phyloP scores from a whole-genome alignment of 805 yeast genomes.

The Kazachstania kunashirensis region DNA sequence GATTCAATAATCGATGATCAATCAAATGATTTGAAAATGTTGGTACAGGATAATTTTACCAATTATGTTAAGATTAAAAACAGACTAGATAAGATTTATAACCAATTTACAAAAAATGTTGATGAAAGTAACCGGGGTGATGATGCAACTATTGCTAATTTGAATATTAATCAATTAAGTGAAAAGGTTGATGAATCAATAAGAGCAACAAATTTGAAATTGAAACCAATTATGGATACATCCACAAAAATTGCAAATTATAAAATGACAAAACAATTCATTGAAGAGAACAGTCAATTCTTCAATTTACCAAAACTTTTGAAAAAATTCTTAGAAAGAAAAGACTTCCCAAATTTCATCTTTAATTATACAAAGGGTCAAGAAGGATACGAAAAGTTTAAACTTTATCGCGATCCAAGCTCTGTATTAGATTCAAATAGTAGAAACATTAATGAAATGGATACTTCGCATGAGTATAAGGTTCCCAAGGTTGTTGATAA shows the following conservation, averaged over 20 bases:
- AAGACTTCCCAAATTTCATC: slow-evolving; percentile 50
- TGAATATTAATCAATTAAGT: slow-evolving; percentile 29
- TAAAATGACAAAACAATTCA: slow-evolving; percentile 39
- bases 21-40: slow-evolving; percentile 38
- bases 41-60: slow-evolving; percentile 52
- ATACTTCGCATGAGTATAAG: no score
- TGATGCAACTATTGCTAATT: slow-evolving; percentile 25
- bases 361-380: slow-evolving; percentile 48
- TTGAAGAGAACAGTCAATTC: slow-evolving; percentile 43
- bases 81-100: slow-evolving; percentile 49
- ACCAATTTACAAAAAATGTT: slow-evolving; percentile 34
- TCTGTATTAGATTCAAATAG: no score
- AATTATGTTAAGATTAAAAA: slow-evolving; percentile 58
- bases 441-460: slow-evolving; percentile 10
- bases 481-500: slow-evolving; percentile 34
- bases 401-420: not conserved
- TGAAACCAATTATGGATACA: slow-evolving; percentile 51
- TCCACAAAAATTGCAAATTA: slow-evolving; percentile 41
- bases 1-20: slow-evolving; percentile 41
- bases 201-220: slow-evolving; percentile 41
- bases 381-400: slow-evolving; percentile 17
- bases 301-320: slow-evolving; percentile 50
- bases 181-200: slow-evolving; percentile 41
- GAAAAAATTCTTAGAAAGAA: slow-evolving; percentile 33
- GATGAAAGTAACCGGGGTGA: slow-evolving; percentile 10